Percentiles rank a stretch among this genome's conserved stretches.
phyloP scores from a whole-genome alignment of 352 stramenopile species.

The Aphanomyces stellatus region DNA sequence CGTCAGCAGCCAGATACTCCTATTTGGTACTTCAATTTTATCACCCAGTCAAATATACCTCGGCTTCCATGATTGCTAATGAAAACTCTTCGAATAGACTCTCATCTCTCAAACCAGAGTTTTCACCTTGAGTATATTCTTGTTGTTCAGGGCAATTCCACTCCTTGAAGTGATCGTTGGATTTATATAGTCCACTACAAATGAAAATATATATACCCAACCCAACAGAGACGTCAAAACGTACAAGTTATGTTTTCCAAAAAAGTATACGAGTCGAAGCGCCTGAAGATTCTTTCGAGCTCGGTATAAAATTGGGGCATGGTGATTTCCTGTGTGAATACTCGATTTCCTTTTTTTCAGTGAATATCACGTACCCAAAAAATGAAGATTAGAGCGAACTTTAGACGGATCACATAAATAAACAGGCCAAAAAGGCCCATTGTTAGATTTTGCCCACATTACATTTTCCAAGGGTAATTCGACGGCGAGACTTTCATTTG shows the following conservation, averaged over 20 bases:
- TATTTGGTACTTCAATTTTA: neutral
- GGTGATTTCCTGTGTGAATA: neutral
- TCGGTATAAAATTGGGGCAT: neutral
- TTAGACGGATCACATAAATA: neutral
- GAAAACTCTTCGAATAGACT: conserved; percentile 9
- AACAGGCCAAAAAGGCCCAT: neutral
- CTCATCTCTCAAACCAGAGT: neutral
- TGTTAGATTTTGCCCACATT: neutral
- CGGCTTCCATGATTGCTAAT: neutral
- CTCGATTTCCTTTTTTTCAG: neutral
- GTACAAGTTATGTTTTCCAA: neutral
- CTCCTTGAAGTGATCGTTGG: neutral
- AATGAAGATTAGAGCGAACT: neutral
- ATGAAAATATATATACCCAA: too few species aligned
- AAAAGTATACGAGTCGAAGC: neutral
- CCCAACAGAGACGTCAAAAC: too few species aligned
- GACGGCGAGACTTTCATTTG: too few species aligned
- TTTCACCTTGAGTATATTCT: neutral
- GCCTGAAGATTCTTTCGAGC: neutral
- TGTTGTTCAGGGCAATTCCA: conserved; percentile 1
- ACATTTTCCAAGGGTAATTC: too few species aligned
- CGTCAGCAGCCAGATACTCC: neutral
- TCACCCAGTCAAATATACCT: neutral
- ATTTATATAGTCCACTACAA: neutral
- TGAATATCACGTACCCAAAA: neutral